Percentiles rank a stretch among this genome's conserved stretches.
Evolutionary conservation across 305 asterid species (phyloP).

Genomic region (Fraxinus xanthoxyloides): DNA sequence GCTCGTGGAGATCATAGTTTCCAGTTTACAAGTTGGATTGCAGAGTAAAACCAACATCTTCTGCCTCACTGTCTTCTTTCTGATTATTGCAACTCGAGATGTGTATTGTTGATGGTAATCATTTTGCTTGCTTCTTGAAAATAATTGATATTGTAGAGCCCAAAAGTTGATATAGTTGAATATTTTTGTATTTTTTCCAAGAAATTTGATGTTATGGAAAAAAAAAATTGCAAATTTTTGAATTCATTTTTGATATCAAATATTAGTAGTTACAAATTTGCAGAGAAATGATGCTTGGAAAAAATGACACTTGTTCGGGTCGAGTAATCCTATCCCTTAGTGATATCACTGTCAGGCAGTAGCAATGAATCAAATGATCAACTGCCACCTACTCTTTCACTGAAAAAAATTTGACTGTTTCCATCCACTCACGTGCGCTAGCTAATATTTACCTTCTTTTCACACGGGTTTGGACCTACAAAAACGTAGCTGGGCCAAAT

Average conservation of each 20-base stretch:
- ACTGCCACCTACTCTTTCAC: background rate
- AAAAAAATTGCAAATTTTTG: background rate
- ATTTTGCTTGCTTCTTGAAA: background rate
- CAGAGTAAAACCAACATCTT: background rate
- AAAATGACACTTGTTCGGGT: background rate
- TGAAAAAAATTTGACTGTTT: background rate
- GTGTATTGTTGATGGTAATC: background rate
- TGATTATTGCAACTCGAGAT: background rate
- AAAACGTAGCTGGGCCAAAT: background rate
- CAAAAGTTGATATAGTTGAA: background rate
- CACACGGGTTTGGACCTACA: background rate
- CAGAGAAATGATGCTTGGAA: background rate
- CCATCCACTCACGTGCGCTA: background rate
- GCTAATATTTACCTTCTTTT: background rate
- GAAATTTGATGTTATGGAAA: background rate
- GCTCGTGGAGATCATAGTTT: background rate
- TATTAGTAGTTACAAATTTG: background rate
- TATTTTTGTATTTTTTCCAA: background rate
- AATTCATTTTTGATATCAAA: background rate
- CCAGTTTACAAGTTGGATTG: constrained; percentile 6
- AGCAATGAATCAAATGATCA: background rate
- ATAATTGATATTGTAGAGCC: background rate
- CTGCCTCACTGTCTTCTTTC: background rate
- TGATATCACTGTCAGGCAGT: background rate
- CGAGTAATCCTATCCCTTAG: background rate